A percentile compares a stretch with the other conserved stretches of the same genome.
phyloP scores from a whole-genome alignment of 2,329 filamentous ascomycete species.

The Chaetomium strumarium region DNA sequence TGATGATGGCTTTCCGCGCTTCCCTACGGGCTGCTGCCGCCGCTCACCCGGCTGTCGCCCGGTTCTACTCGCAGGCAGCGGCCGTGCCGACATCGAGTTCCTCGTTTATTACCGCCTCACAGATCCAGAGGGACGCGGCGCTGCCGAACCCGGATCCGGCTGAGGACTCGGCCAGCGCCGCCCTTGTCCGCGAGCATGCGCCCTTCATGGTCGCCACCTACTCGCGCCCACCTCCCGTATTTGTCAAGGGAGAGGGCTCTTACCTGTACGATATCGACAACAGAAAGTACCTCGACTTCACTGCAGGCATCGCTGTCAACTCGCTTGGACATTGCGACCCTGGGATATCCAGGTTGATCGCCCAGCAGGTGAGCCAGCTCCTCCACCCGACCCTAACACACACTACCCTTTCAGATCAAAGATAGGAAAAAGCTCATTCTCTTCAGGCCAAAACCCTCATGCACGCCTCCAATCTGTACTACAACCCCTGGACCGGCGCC shows the following conservation, averaged over 20 bases:
- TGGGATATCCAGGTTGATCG: conserved; percentile 67
- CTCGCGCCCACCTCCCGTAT: conserved; percentile 81
- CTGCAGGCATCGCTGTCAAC: conserved; percentile 93
- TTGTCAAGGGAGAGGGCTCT: conserved; percentile 79
- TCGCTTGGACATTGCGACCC: conserved; percentile 84
- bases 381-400: not conserved
- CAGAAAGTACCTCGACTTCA: conserved; percentile 86
- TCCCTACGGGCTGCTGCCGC: conserved; percentile 32
- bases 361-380: conserved; percentile 61
- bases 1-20: conserved; percentile 36
- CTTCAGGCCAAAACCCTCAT: conserved; percentile 64
- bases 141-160: conserved; percentile 66
- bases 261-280: conserved; percentile 90
- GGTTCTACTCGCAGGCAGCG: conserved; percentile 32
- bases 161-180: conserved; percentile 65
- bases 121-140: conserved; percentile 29
- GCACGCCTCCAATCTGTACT: conserved; percentile 93
- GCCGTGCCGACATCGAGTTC: conserved; percentile 33
- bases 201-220: conserved; percentile 97
- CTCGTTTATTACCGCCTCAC: conserved; percentile 30
- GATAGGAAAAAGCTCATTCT: not conserved
- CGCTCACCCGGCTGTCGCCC: conserved; percentile 20
- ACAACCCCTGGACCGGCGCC: conserved; percentile 90
- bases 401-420: not conserved
- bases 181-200: conserved; percentile 67